Base-by-base conservation (phyloP, 2,329 filamentous ascomycete genomes). In the Tolypocladium paradoxum region DNA sequence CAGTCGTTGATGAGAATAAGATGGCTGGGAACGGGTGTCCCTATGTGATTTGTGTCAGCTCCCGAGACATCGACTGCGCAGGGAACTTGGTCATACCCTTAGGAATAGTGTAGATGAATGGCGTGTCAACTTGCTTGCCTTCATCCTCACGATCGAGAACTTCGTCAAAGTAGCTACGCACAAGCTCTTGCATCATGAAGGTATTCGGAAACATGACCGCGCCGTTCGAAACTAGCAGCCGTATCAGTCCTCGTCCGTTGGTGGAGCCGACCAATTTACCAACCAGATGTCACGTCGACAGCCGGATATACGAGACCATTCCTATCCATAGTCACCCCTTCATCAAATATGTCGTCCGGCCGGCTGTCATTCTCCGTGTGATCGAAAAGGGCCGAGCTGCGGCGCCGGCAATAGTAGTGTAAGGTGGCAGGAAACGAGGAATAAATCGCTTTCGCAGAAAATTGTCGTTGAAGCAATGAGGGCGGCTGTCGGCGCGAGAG, bases 201-300 rank as follows among this genome's bases (percentile, higher is more conserved):
- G 59, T 60, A 40, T 61, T 59, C 5, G 59, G 59, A n/a, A 52
- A 59, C 58, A 60, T 58, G 34, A 54, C 34, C 2, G 55, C 57
- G 20, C 59, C 58, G 38, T 60, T 61, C 2, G 54, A 59, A 8
- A 50, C 57, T 58, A 47, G 4, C n/a, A 50, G 14, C 6, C 31
- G 14, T 43, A 22, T 38, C n/a, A n/a, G n/a, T n/a, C n/a, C n/a
- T n/a, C n/a, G n/a, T n/a, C n/a, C n/a, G n/a, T n/a, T n/a, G n/a
- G n/a, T n/a, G n/a, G n/a, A n/a, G n/a, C n/a, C n/a, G n/a, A n/a
- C n/a, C n/a, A n/a, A n/a, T n/a, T 20, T 27, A 29, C 38, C 33
- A 29, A 40, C 46, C 18, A 2, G 53, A 53, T 22, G 33, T 20
- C n/a, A 22, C n/a, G 14, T 56, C n/a, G 9, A 56, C 31, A 29